These are phyloP conservation scores for Paraconiothyrium sp. DNA, from an alignment of 2,329 filamentous ascomycete species.

Conservation along the genomic window DNA sequence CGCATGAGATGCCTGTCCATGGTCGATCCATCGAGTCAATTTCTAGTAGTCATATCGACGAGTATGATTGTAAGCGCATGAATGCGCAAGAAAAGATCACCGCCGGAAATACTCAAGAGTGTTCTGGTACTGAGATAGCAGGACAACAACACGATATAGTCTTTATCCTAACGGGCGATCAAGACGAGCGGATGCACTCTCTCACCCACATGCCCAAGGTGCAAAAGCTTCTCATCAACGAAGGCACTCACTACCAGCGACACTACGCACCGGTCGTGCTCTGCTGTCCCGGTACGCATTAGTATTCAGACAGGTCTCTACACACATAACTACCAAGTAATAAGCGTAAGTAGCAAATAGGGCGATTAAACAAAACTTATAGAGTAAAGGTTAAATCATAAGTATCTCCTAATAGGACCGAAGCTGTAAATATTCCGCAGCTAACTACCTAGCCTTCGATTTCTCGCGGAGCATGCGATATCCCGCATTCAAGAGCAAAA, in stretches of 20 bases:
- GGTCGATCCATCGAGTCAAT: too few relatives aligned
- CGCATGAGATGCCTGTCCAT: too few relatives aligned
- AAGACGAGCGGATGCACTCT: slow-evolving; percentile 69
- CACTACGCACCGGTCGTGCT: slow-evolving; percentile 72
- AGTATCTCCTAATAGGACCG: too few relatives aligned
- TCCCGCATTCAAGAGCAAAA: background rate
- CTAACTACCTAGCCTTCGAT: too few relatives aligned
- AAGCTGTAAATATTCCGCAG: too few relatives aligned
- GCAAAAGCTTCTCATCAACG: slow-evolving; percentile 62
- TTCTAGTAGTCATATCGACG: too few relatives aligned
- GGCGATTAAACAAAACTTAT: too few relatives aligned
- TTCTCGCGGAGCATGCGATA: slow-evolving; percentile 2
- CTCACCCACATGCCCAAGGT: slow-evolving; percentile 68
- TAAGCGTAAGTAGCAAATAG: slow-evolving; percentile 55
- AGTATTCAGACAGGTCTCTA: slow-evolving; percentile 70
- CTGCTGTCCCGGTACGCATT: slow-evolving; percentile 72
- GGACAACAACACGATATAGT: background rate
- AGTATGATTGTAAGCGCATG: too few relatives aligned
- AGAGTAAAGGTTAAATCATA: too few relatives aligned
- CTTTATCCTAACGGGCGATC: slow-evolving; percentile 18
- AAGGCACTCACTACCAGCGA: slow-evolving; percentile 66
- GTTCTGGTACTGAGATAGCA: background rate
- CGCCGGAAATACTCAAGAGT: too few relatives aligned
- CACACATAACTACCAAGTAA: slow-evolving; percentile 75
- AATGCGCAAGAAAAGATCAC: too few relatives aligned